Conservation (phyloP, 2,329 filamentous ascomycete genomes). For the Aspergillus niger region DNA sequence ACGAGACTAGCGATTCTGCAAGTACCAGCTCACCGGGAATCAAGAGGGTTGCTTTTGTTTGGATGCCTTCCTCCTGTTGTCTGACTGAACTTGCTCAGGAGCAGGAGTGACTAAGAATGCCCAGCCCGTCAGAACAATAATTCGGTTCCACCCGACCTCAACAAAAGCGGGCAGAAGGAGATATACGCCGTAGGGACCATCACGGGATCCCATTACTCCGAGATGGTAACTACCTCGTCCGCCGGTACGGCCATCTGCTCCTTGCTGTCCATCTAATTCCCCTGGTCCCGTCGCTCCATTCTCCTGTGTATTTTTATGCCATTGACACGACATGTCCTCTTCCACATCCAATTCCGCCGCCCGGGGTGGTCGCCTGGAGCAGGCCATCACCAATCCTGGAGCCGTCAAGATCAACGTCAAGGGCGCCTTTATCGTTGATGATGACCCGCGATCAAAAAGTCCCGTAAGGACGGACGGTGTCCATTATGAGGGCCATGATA, state of each 20-base stretch:
- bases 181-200: constrained; percentile 50
- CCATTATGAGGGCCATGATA: constrained; percentile 81
- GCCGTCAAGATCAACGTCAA: constrained; percentile 93
- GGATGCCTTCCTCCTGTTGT: not conserved
- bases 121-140: not conserved
- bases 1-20: not conserved
- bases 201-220: constrained; percentile 36
- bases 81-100: not conserved
- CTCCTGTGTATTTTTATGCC: constrained; percentile 13
- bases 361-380: constrained; percentile 36
- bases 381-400: constrained; percentile 61
- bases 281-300: constrained; percentile 19
- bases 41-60: not conserved
- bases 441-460: constrained; percentile 60
- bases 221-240: constrained; percentile 14
- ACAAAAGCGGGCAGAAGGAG: constrained; percentile 44
- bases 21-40: not conserved
- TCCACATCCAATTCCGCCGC: constrained; percentile 28
- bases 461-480: constrained; percentile 57
- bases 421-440: constrained; percentile 93
- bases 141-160: constrained; percentile 21
- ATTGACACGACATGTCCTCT: constrained; percentile 34
- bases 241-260: not conserved
- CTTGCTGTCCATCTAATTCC: not conserved
- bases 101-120: not conserved